Conservation (phyloP, 1,139 yeast genomes). For the Wickerhamomyces sp. region DNA sequence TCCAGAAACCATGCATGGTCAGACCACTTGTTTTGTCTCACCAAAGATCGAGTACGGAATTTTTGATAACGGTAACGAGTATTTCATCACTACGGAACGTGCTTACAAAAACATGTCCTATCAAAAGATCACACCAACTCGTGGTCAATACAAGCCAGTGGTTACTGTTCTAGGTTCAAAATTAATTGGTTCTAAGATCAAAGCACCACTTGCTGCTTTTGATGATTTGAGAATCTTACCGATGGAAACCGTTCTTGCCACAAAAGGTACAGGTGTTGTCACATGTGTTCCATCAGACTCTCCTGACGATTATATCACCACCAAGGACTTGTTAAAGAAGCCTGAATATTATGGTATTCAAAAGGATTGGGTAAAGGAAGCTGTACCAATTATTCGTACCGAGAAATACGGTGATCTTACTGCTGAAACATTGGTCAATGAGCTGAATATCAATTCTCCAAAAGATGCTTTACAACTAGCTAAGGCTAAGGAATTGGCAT, state of each 20-base stretch:
- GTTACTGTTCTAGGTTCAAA: slow-evolving; percentile 61
- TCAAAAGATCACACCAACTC: slow-evolving; percentile 86
- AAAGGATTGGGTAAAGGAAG: slow-evolving; percentile 80
- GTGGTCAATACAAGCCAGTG: slow-evolving; percentile 70
- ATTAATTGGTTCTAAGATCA: slow-evolving; percentile 80
- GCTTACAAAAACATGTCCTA: slow-evolving; percentile 98
- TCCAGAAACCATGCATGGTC: slow-evolving; percentile 99
- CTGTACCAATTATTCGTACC: slow-evolving; percentile 72
- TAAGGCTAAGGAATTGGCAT: slow-evolving; percentile 89
- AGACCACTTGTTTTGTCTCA: slow-evolving; percentile 95
- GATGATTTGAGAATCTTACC: slow-evolving; percentile 81
- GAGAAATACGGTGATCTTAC: slow-evolving; percentile 84
- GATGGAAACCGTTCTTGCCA: slow-evolving; percentile 93
- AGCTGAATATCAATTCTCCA: slow-evolving; percentile 89
- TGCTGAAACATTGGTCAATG: slow-evolving; percentile 82
- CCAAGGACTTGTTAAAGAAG: slow-evolving; percentile 77
- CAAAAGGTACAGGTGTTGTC: slow-evolving; percentile 98
- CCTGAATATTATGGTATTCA: slow-evolving; percentile 87
- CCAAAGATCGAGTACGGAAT: slow-evolving; percentile 92
- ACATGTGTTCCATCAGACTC: slow-evolving; percentile 98
- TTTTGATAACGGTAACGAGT: slow-evolving; percentile 81
- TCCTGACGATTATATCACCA: slow-evolving; percentile 92
- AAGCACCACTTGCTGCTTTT: slow-evolving; percentile 76
- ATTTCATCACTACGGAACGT: slow-evolving; percentile 86
- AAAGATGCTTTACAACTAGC: slow-evolving; percentile 86